Base-by-base conservation (phyloP, 768 basidiomycete genomes). In the Leccinum pellstonianum region DNA sequence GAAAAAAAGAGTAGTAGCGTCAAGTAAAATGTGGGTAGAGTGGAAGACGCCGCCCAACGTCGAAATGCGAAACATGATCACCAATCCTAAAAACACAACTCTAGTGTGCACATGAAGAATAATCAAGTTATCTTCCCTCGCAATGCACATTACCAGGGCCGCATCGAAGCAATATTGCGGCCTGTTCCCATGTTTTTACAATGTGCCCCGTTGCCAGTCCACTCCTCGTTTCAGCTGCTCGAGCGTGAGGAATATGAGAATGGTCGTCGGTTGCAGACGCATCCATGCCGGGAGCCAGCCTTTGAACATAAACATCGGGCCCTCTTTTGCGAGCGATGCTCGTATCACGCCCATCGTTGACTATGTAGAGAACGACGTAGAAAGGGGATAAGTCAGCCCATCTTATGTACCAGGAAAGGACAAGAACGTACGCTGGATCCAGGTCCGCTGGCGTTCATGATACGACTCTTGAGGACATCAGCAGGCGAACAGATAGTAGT, bases 251-350 rank as follows among this genome's bases (percentile, higher is more conserved):
- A 93, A 94, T 70, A 93, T 93, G 41, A 94, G 80, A 63, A 94
- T 91, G 4, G 92, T 94, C 47, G 91, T 93, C 0, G 91, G 92
- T 69, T 93, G 90, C 41, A 94, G 80, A 71, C 92, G 81, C 54
- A 84, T 83, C 91, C 91, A 94, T 11, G 91, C 90, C 0, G 92
- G 92, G 9, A 93, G 73, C 92, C 92, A 94, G 62, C 92, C 92
- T 71, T 91, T 92, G 80, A 94, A 92, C 88, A 94, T 90, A 81
- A 93, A 94, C 84, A 88, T 88, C 3, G 90, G 72, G 14, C 92
- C 92, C 66, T 94, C 92, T 62, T 76, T 85, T 60, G 81, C 79
- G 61, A 94, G 76, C 19, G 90, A 89, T 11, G 79, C 65, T 19
- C 81, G 79, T 69, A 93, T 91, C 46, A 90, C 88, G 6, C 74